phyloP scores from a whole-genome alignment of 2,329 filamentous ascomycete genomes.

The Epichloe typhina region DNA sequence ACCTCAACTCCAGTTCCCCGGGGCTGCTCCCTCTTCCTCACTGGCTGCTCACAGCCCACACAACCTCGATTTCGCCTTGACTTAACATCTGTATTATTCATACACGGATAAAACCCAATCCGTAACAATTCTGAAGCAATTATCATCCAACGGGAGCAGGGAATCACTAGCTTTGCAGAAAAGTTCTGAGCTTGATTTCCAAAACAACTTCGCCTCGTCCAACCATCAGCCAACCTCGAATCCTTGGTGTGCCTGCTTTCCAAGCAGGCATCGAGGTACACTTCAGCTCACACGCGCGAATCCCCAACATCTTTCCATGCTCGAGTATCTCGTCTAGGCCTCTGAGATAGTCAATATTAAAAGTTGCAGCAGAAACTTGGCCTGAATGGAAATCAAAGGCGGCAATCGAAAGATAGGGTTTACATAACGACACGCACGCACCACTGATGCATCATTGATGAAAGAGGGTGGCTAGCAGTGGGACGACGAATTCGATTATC shows the following conservation, averaged over 20 bases:
- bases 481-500: background rate
- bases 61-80: background rate
- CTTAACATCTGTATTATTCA: constrained; percentile 1
- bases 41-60: background rate
- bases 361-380: too few relatives aligned
- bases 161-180: background rate
- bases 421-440: too few relatives aligned
- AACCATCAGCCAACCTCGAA: too few relatives aligned
- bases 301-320: background rate
- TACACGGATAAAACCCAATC: background rate
- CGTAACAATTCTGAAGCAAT: background rate
- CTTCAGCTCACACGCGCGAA: background rate
- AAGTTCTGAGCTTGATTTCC: background rate
- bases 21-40: background rate
- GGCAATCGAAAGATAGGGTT: too few relatives aligned
- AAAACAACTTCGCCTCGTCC: background rate
- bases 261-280: background rate
- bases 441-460: too few relatives aligned
- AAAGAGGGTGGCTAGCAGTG: background rate
- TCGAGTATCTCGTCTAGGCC: background rate
- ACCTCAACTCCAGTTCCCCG: background rate
- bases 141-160: background rate
- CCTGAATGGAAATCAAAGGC: too few relatives aligned
- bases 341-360: background rate
- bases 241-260: background rate